Conservation (phyloP, 306 rosid genomes). For the Trifolium pratense region DNA sequence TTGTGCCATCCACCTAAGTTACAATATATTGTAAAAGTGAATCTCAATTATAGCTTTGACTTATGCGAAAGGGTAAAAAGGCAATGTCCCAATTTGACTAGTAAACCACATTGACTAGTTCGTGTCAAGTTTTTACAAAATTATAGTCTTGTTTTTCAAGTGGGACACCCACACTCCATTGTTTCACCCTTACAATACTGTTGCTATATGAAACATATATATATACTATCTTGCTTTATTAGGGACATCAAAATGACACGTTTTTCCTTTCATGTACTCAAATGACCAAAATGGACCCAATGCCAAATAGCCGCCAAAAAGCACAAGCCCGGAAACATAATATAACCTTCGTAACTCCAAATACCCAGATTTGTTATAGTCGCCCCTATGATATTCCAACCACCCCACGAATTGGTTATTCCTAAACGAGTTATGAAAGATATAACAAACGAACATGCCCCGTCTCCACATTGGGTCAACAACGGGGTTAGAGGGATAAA, state of each 20-base stretch:
- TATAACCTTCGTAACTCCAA: no score
- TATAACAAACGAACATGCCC: no score
- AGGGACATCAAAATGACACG: slow-evolving; percentile 1
- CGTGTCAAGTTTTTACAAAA: slow-evolving; percentile 17
- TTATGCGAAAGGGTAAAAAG: slow-evolving; percentile 10
- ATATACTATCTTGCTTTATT: slow-evolving; percentile 31
- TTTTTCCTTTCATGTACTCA: slow-evolving; percentile 2
- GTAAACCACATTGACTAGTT: slow-evolving; percentile 22
- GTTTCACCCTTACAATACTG: slow-evolving; percentile 22
- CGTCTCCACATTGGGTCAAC: no score
- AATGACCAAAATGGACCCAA: no score
- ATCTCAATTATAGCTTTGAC: slow-evolving; percentile 46
- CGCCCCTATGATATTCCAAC: no score
- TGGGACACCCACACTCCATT: slow-evolving; percentile 36
- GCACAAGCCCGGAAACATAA: no score
- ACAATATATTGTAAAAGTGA: slow-evolving; percentile 32
- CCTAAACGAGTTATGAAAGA: no score
- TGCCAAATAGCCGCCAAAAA: no score
- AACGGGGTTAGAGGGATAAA: no score
- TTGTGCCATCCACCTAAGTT: slow-evolving; percentile 48
- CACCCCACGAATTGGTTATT: no score
- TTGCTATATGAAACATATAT: slow-evolving; percentile 10
- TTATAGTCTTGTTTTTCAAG: slow-evolving; percentile 11
- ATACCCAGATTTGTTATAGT: no score
- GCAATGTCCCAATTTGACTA: slow-evolving; percentile 33